These are phyloP conservation scores for Aspergillus homomorphus DNA, from an alignment of 495 filamentous ascomycete species.

Conservation along the genomic window DNA sequence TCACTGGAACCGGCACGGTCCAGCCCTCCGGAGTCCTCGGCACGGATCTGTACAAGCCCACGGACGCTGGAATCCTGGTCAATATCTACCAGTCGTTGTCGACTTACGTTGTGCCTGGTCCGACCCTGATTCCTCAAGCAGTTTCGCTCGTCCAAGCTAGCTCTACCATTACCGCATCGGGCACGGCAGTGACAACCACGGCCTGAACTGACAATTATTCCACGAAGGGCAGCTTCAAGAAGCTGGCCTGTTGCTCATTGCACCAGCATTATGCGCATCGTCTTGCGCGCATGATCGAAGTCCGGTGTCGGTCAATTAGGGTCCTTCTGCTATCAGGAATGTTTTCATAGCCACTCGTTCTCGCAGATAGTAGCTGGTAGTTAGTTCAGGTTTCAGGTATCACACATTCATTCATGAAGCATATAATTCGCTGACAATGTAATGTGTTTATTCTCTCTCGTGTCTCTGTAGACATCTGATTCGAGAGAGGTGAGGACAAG, in stretches of 20 bases:
- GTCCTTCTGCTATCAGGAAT: too few relatives aligned
- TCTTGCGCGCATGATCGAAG: neutral
- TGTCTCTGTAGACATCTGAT: too few relatives aligned
- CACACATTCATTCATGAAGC: too few relatives aligned
- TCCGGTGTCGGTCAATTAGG: neutral
- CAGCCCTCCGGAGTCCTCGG: slow-evolving; percentile 48
- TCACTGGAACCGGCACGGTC: slow-evolving; percentile 55
- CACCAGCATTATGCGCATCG: too few relatives aligned
- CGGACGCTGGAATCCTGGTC: slow-evolving; percentile 55
- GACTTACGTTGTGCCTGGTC: slow-evolving; percentile 51
- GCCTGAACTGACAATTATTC: neutral
- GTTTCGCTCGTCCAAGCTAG: slow-evolving; percentile 23
- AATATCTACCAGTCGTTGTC: slow-evolving; percentile 54
- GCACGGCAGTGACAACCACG: slow-evolving; percentile 18
- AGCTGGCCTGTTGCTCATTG: neutral
- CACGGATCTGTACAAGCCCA: slow-evolving; percentile 50
- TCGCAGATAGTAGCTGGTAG: too few relatives aligned
- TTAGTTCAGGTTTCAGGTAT: too few relatives aligned
- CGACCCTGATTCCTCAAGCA: slow-evolving; percentile 36
- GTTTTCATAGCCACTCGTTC: too few relatives aligned
- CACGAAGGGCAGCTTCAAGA: too few relatives aligned
- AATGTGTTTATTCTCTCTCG: too few relatives aligned
- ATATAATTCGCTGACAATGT: too few relatives aligned
- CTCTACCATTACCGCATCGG: slow-evolving; percentile 26
- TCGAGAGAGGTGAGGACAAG: too few relatives aligned